These are phyloP conservation scores for Potentilla sterilis DNA, from an alignment of 306 rosid genomes.

Conservation along the genomic window DNA sequence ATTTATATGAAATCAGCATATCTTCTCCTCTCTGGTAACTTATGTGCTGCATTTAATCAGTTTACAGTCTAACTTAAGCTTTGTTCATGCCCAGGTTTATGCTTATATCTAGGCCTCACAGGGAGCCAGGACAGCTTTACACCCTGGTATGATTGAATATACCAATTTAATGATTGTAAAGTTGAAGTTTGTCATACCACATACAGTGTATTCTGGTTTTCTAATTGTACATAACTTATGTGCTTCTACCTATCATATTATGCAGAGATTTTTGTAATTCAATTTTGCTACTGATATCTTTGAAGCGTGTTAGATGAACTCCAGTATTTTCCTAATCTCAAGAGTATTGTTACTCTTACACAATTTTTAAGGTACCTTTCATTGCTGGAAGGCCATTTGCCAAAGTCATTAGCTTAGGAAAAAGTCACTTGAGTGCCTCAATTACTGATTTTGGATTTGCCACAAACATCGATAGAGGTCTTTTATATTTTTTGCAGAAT, in stretches of 20 bases:
- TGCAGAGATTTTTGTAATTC: not conserved
- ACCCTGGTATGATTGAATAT: slow-evolving; percentile 62
- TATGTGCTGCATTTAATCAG: slow-evolving; percentile 5
- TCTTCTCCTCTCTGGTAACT: not conserved
- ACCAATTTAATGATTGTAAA: slow-evolving; percentile 7
- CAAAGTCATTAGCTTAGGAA: not conserved
- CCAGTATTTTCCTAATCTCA: not conserved
- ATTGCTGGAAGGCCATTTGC: not conserved
- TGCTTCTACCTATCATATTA: not conserved
- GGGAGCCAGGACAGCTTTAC: slow-evolving; percentile 88
- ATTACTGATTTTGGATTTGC: not conserved
- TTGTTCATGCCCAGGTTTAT: slow-evolving; percentile 61
- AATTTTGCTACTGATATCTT: not conserved
- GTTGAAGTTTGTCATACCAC: not conserved
- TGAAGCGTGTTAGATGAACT: not conserved
- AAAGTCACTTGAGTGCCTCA: not conserved
- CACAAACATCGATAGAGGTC: not conserved
- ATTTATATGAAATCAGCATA: not conserved
- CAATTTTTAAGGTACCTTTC: not conserved
- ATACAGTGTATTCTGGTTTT: not conserved
- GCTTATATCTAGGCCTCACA: slow-evolving; percentile 85
- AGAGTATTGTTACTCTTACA: not conserved
- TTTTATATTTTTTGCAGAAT: not conserved
- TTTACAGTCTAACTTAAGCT: slow-evolving; percentile 14
- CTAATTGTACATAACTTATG: too few species aligned